Evolutionary conservation across 2,329 filamentous ascomycete species (phyloP), one percentile per base, ranked within the genome.

Genomic region (Pleurostoma richardsiae): DNA sequence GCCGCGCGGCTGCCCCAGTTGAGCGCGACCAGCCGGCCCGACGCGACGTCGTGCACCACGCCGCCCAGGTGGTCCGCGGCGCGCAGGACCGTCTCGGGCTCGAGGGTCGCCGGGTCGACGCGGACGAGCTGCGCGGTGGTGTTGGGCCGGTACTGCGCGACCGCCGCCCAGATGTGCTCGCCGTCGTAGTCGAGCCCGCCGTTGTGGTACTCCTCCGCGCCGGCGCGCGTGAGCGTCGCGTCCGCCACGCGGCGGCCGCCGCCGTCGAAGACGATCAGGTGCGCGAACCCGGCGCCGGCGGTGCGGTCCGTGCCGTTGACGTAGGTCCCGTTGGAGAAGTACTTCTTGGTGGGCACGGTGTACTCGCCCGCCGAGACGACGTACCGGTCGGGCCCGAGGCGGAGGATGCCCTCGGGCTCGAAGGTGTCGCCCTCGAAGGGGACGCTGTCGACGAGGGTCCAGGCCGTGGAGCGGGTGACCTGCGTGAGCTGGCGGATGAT

Each of bases 251-350:
- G 56, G 7, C 56, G 54, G 3, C 73, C 73, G 5, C 66, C 56
- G 0, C 65, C 65, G 43, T 70, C 63, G 52, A 71, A 76, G 3
- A 76, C 61, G 28, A 73, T 59, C 40, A 76, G 46, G 44, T 76
- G 71, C 6, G 66, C 66, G 42, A 71, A 73, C 0, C 73, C 72
- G 3, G 62, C 62, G 4, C 72, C 70, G 2, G 68, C 49, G 5
- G 63, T 67, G 28, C 71, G 64, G 51, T 79, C 75, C 3, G 74
- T 79, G 4, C 76, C 76, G 33, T 76, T 76, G 58, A 73, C 68
- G 58, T 72, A 71, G 52, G 65, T 60, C 29, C 61, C 55, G 42
- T 54, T 49, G 33, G 8, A 8, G 19, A 19, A 19, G 51, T 67
- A 73, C 46, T 66, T 67, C 10, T 62, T 44, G 3, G 69, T 73